Conservation (phyloP, 2,329 filamentous ascomycete genomes). For the Lojkania enalia region DNA sequence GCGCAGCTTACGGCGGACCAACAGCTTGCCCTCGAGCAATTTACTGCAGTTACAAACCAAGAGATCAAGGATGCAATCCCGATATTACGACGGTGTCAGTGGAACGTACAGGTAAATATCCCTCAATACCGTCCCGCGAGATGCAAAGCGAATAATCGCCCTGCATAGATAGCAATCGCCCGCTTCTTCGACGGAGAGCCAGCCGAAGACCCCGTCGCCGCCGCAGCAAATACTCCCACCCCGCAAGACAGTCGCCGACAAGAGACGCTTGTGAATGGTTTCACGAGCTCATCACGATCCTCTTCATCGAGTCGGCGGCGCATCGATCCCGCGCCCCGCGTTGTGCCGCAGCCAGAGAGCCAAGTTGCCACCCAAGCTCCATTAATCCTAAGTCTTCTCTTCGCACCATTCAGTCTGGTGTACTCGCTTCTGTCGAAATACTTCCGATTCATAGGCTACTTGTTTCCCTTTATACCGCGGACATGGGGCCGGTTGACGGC, state of each 20-base stretch:
- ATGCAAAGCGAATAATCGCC: not conserved
- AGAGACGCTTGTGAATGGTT: constrained; percentile 69
- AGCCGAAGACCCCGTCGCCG: constrained; percentile 72
- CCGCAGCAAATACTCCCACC: constrained; percentile 68
- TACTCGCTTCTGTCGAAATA: constrained; percentile 71
- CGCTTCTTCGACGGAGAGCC: constrained; percentile 98
- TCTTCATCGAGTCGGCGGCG: constrained; percentile 41
- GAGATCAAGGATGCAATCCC: constrained; percentile 74
- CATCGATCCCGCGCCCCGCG: constrained; percentile 75
- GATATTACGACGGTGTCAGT: constrained; percentile 82
- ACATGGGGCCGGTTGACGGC: constrained; percentile 57
- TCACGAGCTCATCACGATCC: constrained; percentile 35
- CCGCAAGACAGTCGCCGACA: constrained; percentile 65
- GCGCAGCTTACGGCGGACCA: constrained; percentile 74
- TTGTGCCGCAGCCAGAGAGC: constrained; percentile 73
- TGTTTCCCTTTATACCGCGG: constrained; percentile 80
- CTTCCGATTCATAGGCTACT: constrained; percentile 73
- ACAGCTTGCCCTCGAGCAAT: constrained; percentile 84
- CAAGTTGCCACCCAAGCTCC: constrained; percentile 71
- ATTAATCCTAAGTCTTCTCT: constrained; percentile 74
- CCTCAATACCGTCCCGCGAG: too few species aligned
- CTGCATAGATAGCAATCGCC: constrained; percentile 80
- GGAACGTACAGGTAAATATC: constrained; percentile 82
- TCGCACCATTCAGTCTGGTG: constrained; percentile 79
- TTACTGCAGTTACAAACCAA: constrained; percentile 85